Evolutionary conservation across 2,329 filamentous ascomycete genomes (phyloP), one percentile per base, ranked within the genome.

Genomic region (Fusarium verrucosum): DNA sequence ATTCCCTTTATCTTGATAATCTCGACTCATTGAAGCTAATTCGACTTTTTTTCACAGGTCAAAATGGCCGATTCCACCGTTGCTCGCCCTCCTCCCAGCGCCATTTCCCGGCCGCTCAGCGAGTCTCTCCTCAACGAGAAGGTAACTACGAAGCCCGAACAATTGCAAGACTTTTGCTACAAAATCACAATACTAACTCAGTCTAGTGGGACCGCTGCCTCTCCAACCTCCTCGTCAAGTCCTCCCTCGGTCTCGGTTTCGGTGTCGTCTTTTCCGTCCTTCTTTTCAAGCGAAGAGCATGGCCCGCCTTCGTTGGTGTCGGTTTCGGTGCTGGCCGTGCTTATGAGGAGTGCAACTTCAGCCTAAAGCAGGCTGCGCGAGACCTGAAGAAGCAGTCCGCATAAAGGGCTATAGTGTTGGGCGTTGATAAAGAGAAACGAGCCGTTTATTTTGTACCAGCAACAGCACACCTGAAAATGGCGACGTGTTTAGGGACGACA

Each of bases 71-170:
- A 85, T 73, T 81, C 82, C 83, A 70, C 74, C 58, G 70, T 74
- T 62, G 65, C 71, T 65, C 72, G 73, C 76, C 80, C 86, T 74
- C 79, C 85, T 68, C 84, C 88, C 72, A 84, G 85, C 78, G 84
- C 87, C 67, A 85, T 91, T 77, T 85, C 90, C 79, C 88, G 92
- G 80, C 94, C 95, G 67, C 91, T 97, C 82, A 98, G 94, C 85
- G 95, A 99, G 85, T 92, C 94, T 76, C 88, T 99, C 74, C 87
- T 99, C 76, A 98, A 98, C 81, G 95, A 99, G 83, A 99, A 99
- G 93, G 95, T 97, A 88, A 75, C 65, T 52, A 50, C 38, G 35
- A 46, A 37, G 44, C 32, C 36, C n/a, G 14, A 28, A 58, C 25
- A 19, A 36, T 23, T n/a, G 10, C 22, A 23, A 10, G 17, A 19